phyloP scores from a whole-genome alignment of 2,329 filamentous ascomycete species.

The Fusarium begoniae region DNA sequence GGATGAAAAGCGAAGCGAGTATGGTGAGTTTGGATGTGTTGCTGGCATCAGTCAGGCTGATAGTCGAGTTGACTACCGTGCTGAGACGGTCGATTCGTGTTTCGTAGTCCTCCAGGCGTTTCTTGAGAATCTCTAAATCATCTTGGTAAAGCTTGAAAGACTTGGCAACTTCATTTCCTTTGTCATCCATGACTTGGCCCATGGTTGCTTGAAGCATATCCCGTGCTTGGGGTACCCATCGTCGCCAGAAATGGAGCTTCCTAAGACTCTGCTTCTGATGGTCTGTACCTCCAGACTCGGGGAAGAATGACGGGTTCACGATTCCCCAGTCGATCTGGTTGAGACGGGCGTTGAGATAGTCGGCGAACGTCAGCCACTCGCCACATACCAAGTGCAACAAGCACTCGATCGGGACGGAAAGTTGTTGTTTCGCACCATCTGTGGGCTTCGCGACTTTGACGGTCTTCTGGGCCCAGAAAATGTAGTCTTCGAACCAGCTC shows the following conservation, averaged over 20 bases:
- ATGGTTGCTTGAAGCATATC: background rate
- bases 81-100: background rate
- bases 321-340: conserved; percentile 2
- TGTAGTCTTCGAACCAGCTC: background rate
- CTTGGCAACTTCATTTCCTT: rapidly evolving
- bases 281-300: background rate
- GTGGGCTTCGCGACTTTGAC: rapidly evolving
- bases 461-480: background rate
- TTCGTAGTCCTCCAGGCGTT: background rate
- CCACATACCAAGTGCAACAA: background rate
- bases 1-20: background rate
- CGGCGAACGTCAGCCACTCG: background rate
- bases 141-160: background rate
- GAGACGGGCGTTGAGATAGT: background rate
- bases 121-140: background rate
- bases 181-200: background rate
- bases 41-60: background rate
- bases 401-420: background rate
- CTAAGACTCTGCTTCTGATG: background rate
- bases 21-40: background rate
- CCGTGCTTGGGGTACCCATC: background rate
- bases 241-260: background rate
- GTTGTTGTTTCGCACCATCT: background rate
- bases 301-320: background rate
- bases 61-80: background rate